Evolutionary conservation across 2,329 filamentous ascomycete genomes (phyloP).

Genomic region (Domatiomyces catenatus): DNA sequence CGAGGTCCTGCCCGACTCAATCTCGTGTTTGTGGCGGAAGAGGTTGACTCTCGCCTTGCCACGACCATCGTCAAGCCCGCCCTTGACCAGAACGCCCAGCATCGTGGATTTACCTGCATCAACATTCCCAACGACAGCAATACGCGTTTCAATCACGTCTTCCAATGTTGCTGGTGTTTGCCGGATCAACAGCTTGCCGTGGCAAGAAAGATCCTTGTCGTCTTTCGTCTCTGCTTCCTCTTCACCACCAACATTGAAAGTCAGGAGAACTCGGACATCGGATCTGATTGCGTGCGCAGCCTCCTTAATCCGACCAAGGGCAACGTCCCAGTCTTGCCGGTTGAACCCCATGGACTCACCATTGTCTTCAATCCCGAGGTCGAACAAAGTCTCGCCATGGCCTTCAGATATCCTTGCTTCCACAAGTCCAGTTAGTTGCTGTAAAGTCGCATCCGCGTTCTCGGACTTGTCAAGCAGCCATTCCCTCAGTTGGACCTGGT

Average conservation of each 20-base stretch:
- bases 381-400: conserved; percentile 77
- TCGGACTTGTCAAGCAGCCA: conserved; percentile 49
- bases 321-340: conserved; percentile 58
- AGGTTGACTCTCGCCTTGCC: conserved; percentile 89
- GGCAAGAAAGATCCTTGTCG: conserved; percentile 56
- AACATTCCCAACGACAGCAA: conserved; percentile 94
- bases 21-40: conserved; percentile 94
- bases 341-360: conserved; percentile 70
- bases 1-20: conserved; percentile 86
- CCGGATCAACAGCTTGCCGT: conserved; percentile 75
- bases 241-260: conserved; percentile 72
- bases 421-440: conserved; percentile 50
- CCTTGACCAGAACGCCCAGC: conserved; percentile 89
- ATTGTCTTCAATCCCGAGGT: conserved; percentile 79
- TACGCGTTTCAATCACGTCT: conserved; percentile 84
- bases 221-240: conserved; percentile 52
- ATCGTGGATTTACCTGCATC: conserved; percentile 96
- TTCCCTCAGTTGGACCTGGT: conserved; percentile 55
- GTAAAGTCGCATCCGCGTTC: conserved; percentile 43
- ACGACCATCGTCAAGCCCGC: conserved; percentile 82
- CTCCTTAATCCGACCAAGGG: conserved; percentile 48
- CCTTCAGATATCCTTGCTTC: conserved; percentile 61
- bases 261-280: conserved; percentile 68
- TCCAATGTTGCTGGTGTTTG: conserved; percentile 59
- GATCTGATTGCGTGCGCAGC: conserved; percentile 52